Evolutionary conservation across 192 early-diverging fungal species (phyloP).

Genomic region (Mortierella hygrophila): DNA sequence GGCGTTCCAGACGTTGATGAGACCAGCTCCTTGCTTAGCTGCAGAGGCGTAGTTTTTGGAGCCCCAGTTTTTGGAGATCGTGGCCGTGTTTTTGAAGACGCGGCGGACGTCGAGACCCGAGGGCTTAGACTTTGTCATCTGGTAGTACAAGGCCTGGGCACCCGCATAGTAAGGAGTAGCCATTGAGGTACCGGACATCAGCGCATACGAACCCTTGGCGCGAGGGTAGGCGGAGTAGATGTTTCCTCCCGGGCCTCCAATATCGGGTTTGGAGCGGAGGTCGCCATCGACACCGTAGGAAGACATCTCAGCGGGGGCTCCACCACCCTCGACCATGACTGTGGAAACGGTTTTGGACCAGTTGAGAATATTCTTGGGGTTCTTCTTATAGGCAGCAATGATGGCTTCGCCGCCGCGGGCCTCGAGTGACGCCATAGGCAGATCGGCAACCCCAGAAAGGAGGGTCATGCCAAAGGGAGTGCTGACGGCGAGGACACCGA

Average conservation of each 20-base stretch:
- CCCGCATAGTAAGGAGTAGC: constrained; percentile 60
- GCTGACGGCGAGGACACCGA: constrained; percentile 9
- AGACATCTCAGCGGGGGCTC: constrained; percentile 76
- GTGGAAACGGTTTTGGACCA: constrained; percentile 12
- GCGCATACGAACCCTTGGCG: constrained; percentile 20
- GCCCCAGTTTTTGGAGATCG: constrained; percentile 6
- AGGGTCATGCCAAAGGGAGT: constrained; percentile 35
- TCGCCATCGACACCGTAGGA: constrained; percentile 77
- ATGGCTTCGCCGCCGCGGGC: constrained; percentile 43
- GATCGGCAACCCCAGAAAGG: constrained; percentile 23
- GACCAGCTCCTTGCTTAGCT: constrained; percentile 45
- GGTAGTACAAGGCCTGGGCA: constrained; percentile 42
- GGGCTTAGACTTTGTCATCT: constrained; percentile 22
- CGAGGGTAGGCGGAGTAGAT: constrained; percentile 51
- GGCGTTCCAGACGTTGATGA: constrained; percentile 41
- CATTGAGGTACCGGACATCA: constrained; percentile 59
- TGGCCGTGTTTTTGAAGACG: constrained; percentile 50
- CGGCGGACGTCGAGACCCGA: constrained; percentile 29
- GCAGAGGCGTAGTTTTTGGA: constrained; percentile 25
- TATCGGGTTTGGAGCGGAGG: constrained; percentile 67
- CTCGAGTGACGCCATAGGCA: constrained; percentile 34
- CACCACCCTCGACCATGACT: constrained; percentile 22
- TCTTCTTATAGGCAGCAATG: constrained; percentile 25
- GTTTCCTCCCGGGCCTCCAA: constrained; percentile 61
- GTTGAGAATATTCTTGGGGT: not conserved